Conservation (phyloP, 2,329 filamentous ascomycete species). For the Colletotrichum lentis region DNA sequence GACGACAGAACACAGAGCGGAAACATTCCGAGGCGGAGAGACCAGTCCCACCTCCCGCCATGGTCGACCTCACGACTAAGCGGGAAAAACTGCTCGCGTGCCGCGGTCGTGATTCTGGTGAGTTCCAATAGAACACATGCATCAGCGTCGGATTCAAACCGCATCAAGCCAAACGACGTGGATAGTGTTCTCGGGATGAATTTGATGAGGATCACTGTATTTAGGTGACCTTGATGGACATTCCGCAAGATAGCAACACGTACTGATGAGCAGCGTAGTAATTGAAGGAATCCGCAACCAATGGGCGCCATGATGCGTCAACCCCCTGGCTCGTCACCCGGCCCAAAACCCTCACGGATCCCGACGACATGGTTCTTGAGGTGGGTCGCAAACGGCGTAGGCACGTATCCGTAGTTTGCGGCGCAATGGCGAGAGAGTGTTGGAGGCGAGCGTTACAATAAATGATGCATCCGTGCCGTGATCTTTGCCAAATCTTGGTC, state of each 20-base stretch:
- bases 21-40: not conserved
- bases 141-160: too few relatives aligned
- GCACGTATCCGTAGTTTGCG: constrained; percentile 4
- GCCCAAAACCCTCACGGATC: not conserved
- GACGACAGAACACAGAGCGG: not conserved
- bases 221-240: not conserved
- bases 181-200: not conserved
- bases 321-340: not conserved
- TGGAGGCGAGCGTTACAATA: not conserved
- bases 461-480: not conserved
- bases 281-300: not conserved
- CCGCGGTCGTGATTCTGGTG: too few relatives aligned
- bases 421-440: not conserved
- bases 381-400: not conserved
- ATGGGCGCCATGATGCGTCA: not conserved
- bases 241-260: not conserved
- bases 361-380: constrained; percentile 8
- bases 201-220: not conserved
- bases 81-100: not conserved
- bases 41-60: not conserved
- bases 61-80: not conserved
- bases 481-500: not conserved
- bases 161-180: not conserved
- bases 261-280: not conserved
- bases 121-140: not conserved